These are phyloP conservation scores for Oehlia diaphana DNA, from an alignment of 192 early-diverging fungal genomes.

Conservation along the genomic window DNA sequence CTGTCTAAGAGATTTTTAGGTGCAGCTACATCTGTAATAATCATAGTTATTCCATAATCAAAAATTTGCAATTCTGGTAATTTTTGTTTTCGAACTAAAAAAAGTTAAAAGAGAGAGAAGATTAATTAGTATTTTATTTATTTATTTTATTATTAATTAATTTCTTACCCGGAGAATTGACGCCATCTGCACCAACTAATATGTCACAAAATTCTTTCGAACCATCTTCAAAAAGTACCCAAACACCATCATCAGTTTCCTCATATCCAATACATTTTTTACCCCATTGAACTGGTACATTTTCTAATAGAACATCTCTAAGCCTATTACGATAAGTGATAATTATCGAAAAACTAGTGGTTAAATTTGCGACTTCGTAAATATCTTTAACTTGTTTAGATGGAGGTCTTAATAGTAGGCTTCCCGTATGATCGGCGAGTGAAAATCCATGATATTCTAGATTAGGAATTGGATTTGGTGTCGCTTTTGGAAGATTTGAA, in stretches of 20 bases:
- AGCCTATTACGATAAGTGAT: not conserved
- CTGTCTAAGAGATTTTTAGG: not conserved
- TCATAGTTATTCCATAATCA: not conserved
- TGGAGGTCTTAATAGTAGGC: not conserved
- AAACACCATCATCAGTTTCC: conserved; percentile 3
- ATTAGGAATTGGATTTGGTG: not conserved
- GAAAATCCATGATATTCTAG: not conserved
- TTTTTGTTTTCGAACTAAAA: conserved; percentile 13
- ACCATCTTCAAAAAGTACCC: conserved; percentile 13
- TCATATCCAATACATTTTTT: conserved; percentile 20
- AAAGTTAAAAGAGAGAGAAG: not conserved
- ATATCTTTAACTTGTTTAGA: not conserved
- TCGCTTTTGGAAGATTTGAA: not conserved
- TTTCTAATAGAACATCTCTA: conserved; percentile 2
- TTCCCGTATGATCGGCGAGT: not conserved
- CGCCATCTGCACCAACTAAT: conserved; percentile 8
- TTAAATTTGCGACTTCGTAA: not conserved
- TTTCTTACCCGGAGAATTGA: conserved; percentile 6
- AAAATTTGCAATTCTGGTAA: not conserved
- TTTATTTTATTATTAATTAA: not conserved
- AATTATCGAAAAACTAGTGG: not conserved
- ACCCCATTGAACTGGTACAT: conserved; percentile 4
- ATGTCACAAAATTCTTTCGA: conserved; percentile 10
- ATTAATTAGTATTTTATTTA: too few relatives aligned
- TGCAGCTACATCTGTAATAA: not conserved